phyloP scores from a whole-genome alignment of 1,139 yeast species.

The Candida buenavistaensis region DNA sequence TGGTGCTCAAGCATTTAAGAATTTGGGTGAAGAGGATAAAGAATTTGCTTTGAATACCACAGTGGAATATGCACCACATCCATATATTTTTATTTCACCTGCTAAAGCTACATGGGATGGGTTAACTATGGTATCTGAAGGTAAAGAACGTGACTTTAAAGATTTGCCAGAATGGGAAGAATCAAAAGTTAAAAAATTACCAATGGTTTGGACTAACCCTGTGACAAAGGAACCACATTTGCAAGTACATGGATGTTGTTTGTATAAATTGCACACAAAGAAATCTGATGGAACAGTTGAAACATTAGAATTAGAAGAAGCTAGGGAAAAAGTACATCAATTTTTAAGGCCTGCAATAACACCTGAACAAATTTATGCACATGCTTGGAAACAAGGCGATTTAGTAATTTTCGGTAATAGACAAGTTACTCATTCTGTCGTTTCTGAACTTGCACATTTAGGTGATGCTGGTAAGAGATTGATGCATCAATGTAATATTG shows the following conservation, averaged over 20 bases:
- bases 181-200: conserved; percentile 69
- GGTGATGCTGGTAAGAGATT: conserved; percentile 54
- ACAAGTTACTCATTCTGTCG: conserved; percentile 88
- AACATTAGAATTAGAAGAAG: conserved; percentile 61
- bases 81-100: conserved; percentile 78
- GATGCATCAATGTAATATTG: conserved; percentile 93
- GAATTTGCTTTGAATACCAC: conserved; percentile 70
- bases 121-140: conserved; percentile 79
- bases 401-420: conserved; percentile 81
- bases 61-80: conserved; percentile 89
- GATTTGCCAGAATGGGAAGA: conserved; percentile 82
- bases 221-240: conserved; percentile 77
- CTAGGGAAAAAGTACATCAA: conserved; percentile 66
- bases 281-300: conserved; percentile 50
- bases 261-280: conserved; percentile 61
- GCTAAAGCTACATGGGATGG: conserved; percentile 85
- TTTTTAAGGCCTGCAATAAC: conserved; percentile 85
- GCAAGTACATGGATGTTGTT: conserved; percentile 87
- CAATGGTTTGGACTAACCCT: conserved; percentile 93
- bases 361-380: conserved; percentile 73
- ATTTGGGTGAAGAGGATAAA: conserved; percentile 67
- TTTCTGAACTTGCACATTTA: conserved; percentile 71
- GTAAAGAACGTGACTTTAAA: conserved; percentile 64
- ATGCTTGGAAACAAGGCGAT: conserved; percentile 81
- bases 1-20: conserved; percentile 73